These are phyloP conservation scores for Jatropha podagrica DNA, from an alignment of 441 rosid genomes.

Conservation along the genomic window DNA sequence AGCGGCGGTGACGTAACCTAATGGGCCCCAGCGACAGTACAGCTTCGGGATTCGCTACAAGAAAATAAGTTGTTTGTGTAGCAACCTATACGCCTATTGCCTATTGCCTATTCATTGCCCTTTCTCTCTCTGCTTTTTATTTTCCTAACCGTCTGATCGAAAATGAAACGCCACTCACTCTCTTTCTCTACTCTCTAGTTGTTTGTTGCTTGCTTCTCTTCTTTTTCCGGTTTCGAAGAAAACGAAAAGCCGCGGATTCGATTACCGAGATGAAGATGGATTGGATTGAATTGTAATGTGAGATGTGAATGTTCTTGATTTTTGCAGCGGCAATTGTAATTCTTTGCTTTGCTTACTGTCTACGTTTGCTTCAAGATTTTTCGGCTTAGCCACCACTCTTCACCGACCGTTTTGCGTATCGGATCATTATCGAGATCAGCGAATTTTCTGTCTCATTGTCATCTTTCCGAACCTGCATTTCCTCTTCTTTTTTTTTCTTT, in stretches of 20 bases:
- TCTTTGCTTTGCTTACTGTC: constrained; percentile 54
- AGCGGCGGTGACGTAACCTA: constrained; percentile 12
- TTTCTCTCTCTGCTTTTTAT: constrained; percentile 11
- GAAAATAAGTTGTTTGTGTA: neutral
- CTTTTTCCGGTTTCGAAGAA: neutral
- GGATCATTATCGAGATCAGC: constrained; percentile 34
- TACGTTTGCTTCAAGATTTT: constrained; percentile 23
- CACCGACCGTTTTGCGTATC: constrained; percentile 1
- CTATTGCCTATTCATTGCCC: constrained; percentile 12
- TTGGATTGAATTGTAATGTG: neutral
- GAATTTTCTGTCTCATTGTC: constrained; percentile 12
- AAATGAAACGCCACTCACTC: constrained; percentile 17
- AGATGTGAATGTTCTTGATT: constrained; percentile 19
- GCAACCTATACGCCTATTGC: constrained; percentile 18
- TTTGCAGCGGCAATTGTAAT: constrained; percentile 26
- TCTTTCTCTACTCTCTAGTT: neutral
- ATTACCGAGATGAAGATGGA: neutral
- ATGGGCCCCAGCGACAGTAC: constrained; percentile 5
- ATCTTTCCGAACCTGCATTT: constrained; percentile 23
- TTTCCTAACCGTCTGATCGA: constrained; percentile 36
- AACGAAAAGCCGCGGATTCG: neutral
- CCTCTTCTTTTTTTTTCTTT: constrained; percentile 8
- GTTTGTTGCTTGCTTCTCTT: neutral
- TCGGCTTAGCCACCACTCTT: neutral
- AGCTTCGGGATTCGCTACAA: constrained; percentile 21